Base-by-base conservation (phyloP, 1,284 basidiomycete species). In the Apiotrichum gracile region DNA sequence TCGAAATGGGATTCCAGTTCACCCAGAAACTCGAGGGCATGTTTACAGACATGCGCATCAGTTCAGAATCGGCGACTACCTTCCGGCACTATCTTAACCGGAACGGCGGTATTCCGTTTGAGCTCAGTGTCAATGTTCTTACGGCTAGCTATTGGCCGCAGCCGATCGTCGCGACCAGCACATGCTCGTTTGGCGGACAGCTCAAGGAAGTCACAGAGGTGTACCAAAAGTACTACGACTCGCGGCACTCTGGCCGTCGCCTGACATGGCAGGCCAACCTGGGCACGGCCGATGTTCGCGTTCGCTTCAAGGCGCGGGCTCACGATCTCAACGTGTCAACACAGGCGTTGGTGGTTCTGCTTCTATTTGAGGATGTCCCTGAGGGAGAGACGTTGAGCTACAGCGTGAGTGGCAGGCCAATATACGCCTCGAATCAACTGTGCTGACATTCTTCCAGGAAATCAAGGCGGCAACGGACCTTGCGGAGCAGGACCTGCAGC, bases 21-120 rank as follows among this genome's bases (percentile, higher is more conserved):
- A 97, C 96, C 1, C 91, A 97, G 75, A 96, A 96, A 72, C 79
- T 98, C 62, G 94, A 98, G 73, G 94, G 96, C 51, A 99, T 99
- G 96, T 94, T 99, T 80, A 84, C 93, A 64, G 96, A 99, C 70
- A 94, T 99, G 85, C 90, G 86, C 66, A 75, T 96, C 35, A 94
- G 90, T 19, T 77, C 80, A 25, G 96, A 99, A 52, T 85, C 84
- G 9, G 90, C 87, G 79, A 79, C 82, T 48, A 82, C 81, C 5
- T 98, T 91, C 73, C 53, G 64, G 6, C 65, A 67, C 43, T 66
- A 64, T 51, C 55, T 56, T 17, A 60, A 53, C 48, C 60, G 63
- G 17, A 60, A 66, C 43, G 65, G 63, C 13, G 63, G 65, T 19
- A 52, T 91, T 84, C 72, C 81, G 10, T 81, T 93, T 58, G 89